Percentiles rank a stretch among this genome's conserved stretches.
Evolutionary conservation across 352 stramenopile species (phyloP).

Genomic region (Elongisporangium undulatum): DNA sequence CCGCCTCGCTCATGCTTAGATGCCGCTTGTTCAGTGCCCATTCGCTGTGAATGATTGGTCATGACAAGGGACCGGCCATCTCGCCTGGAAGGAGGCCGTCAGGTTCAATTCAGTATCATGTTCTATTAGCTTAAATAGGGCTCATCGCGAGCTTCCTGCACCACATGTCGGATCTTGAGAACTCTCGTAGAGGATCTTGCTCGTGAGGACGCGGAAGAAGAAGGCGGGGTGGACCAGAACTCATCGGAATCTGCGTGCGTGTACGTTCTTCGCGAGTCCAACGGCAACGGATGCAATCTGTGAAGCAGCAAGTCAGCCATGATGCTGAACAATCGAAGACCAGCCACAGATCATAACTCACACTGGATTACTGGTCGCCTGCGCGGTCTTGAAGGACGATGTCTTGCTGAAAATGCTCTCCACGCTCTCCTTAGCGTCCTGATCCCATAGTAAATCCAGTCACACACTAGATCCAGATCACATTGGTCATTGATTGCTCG

Average conservation of each 20-base stretch:
- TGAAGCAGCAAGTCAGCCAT: neutral
- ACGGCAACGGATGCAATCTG: constrained; percentile 13
- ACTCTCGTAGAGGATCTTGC: constrained; percentile 29
- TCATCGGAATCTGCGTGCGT: no score
- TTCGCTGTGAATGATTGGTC: no score
- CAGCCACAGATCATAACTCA: neutral
- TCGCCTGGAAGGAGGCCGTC: no score
- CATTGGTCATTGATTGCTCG: neutral
- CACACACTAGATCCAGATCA: neutral
- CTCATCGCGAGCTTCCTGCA: constrained; percentile 71
- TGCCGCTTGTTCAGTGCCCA: no score
- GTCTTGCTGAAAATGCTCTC: constrained; percentile 35
- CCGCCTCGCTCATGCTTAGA: no score
- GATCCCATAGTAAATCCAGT: neutral
- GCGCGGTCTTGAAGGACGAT: neutral
- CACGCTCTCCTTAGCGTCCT: constrained; percentile 31
- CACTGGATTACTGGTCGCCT: constrained; percentile 1
- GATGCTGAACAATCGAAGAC: neutral
- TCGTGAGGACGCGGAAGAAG: constrained; percentile 6
- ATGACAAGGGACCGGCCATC: no score
- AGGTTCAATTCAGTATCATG: no score
- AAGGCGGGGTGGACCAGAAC: neutral
- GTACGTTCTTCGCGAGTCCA: no score
- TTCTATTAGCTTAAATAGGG: constrained; percentile 62
- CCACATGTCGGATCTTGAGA: constrained; percentile 61